These are phyloP conservation scores for Evernia prunastri DNA, from an alignment of 495 filamentous ascomycete species.

Conservation along the genomic window DNA sequence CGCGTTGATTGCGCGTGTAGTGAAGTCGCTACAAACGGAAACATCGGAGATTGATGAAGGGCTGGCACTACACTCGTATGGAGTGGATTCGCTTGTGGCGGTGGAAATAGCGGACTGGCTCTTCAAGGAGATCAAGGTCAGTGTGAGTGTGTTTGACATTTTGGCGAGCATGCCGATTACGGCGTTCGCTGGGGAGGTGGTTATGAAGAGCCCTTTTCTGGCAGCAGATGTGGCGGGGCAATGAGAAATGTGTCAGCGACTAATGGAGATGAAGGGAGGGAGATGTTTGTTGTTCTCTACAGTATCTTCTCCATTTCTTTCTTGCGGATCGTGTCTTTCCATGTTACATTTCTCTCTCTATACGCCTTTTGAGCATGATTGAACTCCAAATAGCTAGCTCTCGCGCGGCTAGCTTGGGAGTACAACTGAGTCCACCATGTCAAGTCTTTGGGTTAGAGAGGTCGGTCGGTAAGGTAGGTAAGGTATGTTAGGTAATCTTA, in stretches of 20 bases:
- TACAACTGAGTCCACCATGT: too few relatives aligned
- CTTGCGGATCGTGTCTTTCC: too few relatives aligned
- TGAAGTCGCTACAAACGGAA: constrained; percentile 19
- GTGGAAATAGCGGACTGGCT: constrained; percentile 39
- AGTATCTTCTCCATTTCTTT: too few relatives aligned
- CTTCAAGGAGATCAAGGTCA: constrained; percentile 28
- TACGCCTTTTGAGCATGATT: too few relatives aligned
- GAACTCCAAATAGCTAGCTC: too few relatives aligned
- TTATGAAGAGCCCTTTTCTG: constrained; percentile 6
- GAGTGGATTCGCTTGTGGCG: constrained; percentile 38
- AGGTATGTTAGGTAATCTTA: too few relatives aligned
- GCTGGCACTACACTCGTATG: constrained; percentile 30
- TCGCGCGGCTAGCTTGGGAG: too few relatives aligned
- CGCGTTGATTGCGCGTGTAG: constrained; percentile 22
- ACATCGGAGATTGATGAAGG: constrained; percentile 23
- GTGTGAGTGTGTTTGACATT: constrained; percentile 35
- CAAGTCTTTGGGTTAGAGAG: too few relatives aligned
- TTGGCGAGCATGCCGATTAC: constrained; percentile 10
- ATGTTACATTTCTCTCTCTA: too few relatives aligned
- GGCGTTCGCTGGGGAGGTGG: constrained; percentile 9
- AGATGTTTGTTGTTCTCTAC: too few relatives aligned
- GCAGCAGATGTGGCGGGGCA: background rate
- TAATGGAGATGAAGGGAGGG: too few relatives aligned
- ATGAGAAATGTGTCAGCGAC: background rate
- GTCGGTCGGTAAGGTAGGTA: too few relatives aligned